A percentile compares a stretch with the other conserved stretches of the same genome.
Evolutionary conservation across 1,284 basidiomycete species (phyloP).

Genomic region (Moesziomyces sp.): DNA sequence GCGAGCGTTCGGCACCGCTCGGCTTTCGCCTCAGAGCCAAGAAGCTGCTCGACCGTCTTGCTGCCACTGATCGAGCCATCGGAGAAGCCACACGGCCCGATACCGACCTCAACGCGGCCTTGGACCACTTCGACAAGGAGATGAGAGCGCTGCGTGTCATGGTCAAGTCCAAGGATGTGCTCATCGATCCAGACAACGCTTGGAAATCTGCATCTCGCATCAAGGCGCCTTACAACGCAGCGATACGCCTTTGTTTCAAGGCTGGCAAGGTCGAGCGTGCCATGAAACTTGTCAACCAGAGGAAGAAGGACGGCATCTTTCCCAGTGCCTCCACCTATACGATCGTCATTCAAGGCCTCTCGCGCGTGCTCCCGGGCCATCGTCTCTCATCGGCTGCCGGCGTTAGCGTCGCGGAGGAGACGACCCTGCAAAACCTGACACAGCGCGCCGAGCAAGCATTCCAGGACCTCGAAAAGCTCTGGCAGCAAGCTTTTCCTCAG

Average conservation of each 20-base stretch:
- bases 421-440: slow-evolving; percentile 6
- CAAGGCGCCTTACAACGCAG: slow-evolving; percentile 34
- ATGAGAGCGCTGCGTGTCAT: slow-evolving; percentile 42
- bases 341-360: slow-evolving; percentile 22
- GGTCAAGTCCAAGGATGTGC: slow-evolving; percentile 36
- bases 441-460: slow-evolving; percentile 17
- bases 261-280: slow-evolving; percentile 15
- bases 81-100: slow-evolving; percentile 6
- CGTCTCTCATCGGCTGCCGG: not conserved
- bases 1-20: slow-evolving; percentile 3
- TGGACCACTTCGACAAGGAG: slow-evolving; percentile 24
- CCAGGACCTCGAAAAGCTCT: slow-evolving; percentile 31
- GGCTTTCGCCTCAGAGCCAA: slow-evolving; percentile 26
- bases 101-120: slow-evolving; percentile 5
- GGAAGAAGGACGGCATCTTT: slow-evolving; percentile 51
- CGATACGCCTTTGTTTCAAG: slow-evolving; percentile 24
- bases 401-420: not conserved
- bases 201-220: slow-evolving; percentile 41
- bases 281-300: slow-evolving; percentile 31
- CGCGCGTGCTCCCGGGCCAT: not conserved
- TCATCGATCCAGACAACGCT: slow-evolving; percentile 30
- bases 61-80: not conserved
- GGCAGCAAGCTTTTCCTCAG: slow-evolving; percentile 33
- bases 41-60: slow-evolving; percentile 10
- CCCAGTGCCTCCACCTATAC: slow-evolving; percentile 25